A percentile compares a stretch with the other conserved stretches of the same genome.
phyloP scores from a whole-genome alignment of 371 early-diverging fungal genomes.

The Mucor piriformis region DNA sequence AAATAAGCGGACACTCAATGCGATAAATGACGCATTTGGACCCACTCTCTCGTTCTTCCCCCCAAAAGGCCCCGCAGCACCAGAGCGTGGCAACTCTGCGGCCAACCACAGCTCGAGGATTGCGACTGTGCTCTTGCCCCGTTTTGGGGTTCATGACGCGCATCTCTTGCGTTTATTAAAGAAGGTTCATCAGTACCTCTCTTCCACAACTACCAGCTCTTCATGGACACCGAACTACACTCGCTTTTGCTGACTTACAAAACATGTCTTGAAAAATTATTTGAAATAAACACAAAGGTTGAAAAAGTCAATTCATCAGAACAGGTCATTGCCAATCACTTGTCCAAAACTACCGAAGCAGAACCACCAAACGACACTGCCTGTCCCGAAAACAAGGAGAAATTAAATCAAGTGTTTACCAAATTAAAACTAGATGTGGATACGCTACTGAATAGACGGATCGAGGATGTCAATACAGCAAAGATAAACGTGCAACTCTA shows the following conservation, averaged over 20 bases:
- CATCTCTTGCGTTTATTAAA: too few species aligned
- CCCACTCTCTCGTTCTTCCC: too few species aligned
- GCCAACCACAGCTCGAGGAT: too few species aligned
- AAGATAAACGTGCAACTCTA: constrained; percentile 56
- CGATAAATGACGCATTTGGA: constrained; percentile 8
- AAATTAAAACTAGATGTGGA: constrained; percentile 33
- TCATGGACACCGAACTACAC: constrained; percentile 23
- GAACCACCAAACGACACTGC: constrained; percentile 25
- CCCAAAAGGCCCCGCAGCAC: too few species aligned
- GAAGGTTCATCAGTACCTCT: too few species aligned
- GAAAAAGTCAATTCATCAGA: constrained; percentile 15
- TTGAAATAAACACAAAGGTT: constrained; percentile 16
- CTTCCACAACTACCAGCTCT: too few species aligned
- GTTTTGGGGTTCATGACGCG: too few species aligned
- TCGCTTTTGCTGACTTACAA: constrained; percentile 22
- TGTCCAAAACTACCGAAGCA: constrained; percentile 26
- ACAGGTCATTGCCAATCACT: constrained; percentile 27
- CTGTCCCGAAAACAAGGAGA: constrained; percentile 29
- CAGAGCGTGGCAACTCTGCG: too few species aligned
- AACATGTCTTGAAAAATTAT: constrained; percentile 16
- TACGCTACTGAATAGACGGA: constrained; percentile 30
- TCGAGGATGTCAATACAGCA: constrained; percentile 29
- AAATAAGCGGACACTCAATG: background rate
- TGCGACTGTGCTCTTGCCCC: too few species aligned
- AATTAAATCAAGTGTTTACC: constrained; percentile 26